A percentile compares a stretch with the other conserved stretches of the same genome.
Conservation (phyloP, 352 stramenopile species). For the Globisporangium radiosum region DNA sequence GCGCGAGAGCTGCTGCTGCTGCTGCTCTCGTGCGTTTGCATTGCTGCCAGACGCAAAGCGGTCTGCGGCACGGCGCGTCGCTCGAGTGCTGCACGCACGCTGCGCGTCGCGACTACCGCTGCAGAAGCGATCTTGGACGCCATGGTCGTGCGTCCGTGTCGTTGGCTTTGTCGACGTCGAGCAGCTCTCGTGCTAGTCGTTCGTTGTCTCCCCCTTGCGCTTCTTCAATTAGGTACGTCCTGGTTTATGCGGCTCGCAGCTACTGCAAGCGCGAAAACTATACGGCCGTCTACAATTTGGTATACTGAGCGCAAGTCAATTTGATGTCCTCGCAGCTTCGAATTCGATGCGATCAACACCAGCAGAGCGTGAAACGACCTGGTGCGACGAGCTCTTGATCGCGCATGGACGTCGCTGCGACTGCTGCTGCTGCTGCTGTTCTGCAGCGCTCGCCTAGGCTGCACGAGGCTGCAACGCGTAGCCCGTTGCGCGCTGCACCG, state of each 20-base stretch:
- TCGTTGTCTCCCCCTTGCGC: not conserved
- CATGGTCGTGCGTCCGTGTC: not conserved
- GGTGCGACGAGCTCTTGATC: not conserved
- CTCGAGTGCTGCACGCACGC: not conserved
- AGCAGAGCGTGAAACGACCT: not conserved
- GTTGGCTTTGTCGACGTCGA: not conserved
- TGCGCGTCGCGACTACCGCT: not conserved
- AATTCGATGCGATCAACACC: constrained; percentile 4
- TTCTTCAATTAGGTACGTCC: not conserved
- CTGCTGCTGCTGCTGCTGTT: not conserved
- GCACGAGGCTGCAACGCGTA: not conserved
- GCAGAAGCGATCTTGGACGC: not conserved
- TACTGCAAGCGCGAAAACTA: not conserved
- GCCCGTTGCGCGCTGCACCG: not conserved
- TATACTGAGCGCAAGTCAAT: not conserved
- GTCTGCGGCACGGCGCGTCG: not conserved
- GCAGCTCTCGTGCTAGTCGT: not conserved
- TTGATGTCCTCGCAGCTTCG: not conserved
- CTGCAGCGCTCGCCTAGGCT: not conserved
- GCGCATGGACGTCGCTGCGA: not conserved
- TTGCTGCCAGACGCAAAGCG: not conserved
- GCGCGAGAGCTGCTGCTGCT: not conserved
- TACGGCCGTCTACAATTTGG: not conserved
- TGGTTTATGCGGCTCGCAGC: not conserved
- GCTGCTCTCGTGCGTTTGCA: not conserved